A percentile compares a stretch with the other conserved stretches of the same genome.
These are phyloP conservation scores for Aureobasidium sp. DNA, from an alignment of 2,329 filamentous ascomycete species.

Conservation along the genomic window DNA sequence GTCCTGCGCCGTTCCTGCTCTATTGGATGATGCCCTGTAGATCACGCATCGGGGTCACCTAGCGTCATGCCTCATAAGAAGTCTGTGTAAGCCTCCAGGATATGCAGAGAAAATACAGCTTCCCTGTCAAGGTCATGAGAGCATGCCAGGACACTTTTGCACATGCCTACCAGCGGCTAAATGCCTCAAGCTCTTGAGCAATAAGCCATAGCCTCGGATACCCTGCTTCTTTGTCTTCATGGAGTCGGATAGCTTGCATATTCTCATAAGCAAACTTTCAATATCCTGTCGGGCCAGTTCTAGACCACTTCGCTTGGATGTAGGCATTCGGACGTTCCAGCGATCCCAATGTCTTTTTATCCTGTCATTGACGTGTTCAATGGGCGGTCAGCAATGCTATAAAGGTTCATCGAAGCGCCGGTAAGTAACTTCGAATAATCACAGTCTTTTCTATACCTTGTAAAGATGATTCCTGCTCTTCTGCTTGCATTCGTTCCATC, in stretches of 20 bases:
- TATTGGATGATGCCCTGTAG: background rate
- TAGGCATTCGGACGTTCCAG: background rate
- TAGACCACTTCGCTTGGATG: slow-evolving; percentile 4
- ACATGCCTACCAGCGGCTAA: background rate
- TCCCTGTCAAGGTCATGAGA: background rate
- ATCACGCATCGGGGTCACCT: background rate
- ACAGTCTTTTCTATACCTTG: background rate
- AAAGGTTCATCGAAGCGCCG: background rate
- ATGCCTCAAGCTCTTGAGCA: background rate
- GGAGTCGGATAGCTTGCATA: background rate
- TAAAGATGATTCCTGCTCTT: slow-evolving; percentile 3
- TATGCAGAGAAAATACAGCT: background rate
- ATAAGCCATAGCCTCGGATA: background rate
- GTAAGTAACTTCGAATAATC: background rate
- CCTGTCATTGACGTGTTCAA: background rate
- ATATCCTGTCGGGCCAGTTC: background rate
- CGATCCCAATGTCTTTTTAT: background rate
- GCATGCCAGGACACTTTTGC: background rate
- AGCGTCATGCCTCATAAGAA: background rate
- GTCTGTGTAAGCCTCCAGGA: background rate
- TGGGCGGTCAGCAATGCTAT: background rate
- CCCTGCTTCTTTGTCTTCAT: background rate
- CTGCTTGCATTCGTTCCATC: slow-evolving; percentile 17
- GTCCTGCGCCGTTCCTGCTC: background rate
- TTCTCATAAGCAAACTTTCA: background rate